Percentiles rank a stretch among this genome's conserved stretches.
phyloP scores from a whole-genome alignment of 805 yeast genomes.

The Ogataea trehaloabstinens region DNA sequence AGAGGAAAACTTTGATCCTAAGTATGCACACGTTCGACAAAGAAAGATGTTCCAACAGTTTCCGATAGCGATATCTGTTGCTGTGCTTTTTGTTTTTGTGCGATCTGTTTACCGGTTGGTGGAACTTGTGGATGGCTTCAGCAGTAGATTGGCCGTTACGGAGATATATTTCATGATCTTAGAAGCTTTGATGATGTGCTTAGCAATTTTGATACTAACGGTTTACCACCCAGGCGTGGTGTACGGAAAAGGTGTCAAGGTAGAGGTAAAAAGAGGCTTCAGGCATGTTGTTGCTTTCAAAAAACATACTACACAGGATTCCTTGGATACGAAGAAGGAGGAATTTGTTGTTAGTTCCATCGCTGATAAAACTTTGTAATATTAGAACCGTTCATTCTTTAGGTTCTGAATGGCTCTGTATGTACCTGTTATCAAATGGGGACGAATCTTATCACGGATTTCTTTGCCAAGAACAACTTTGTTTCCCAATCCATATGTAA shows the following conservation, averaged over 20 bases:
- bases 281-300: not conserved
- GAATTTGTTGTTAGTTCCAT: no score
- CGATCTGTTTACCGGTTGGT: slow-evolving; percentile 71
- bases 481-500: slow-evolving; percentile 38
- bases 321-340: no score
- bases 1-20: slow-evolving; percentile 32
- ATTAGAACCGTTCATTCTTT: no score
- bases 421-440: not conserved
- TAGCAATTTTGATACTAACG: slow-evolving; percentile 45
- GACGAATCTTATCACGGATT: not conserved
- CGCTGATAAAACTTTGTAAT: no score
- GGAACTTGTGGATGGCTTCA: slow-evolving; percentile 70
- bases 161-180: slow-evolving; percentile 55
- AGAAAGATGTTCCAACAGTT: slow-evolving; percentile 36
- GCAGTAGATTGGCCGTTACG: slow-evolving; percentile 56
- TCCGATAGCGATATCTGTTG: slow-evolving; percentile 42
- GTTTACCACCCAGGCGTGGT: slow-evolving; percentile 62
- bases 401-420: no score
- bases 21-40: slow-evolving; percentile 30
- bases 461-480: slow-evolving; percentile 6
- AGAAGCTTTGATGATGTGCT: slow-evolving; percentile 59
- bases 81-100: slow-evolving; percentile 50
- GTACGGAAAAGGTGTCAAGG: slow-evolving; percentile 27
- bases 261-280: slow-evolving; percentile 9
- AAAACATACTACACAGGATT: no score